Percentiles rank a stretch among this genome's conserved stretches.
Conservation (phyloP, 768 basidiomycete species). For the Sarcomyxa edulis region DNA sequence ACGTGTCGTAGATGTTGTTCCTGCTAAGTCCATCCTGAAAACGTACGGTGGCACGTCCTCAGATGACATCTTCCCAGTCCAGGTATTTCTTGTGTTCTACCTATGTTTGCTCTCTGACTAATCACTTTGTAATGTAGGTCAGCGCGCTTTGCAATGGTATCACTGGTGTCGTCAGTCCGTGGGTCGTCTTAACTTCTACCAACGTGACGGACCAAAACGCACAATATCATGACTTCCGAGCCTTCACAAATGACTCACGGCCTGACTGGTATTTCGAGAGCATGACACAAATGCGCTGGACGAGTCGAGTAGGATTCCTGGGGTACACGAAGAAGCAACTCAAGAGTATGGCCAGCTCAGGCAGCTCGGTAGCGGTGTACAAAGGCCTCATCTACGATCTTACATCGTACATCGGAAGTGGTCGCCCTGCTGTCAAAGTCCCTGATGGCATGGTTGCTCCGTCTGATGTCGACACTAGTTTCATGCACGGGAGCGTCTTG, state of each 20-base stretch:
- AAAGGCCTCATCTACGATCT: slow-evolving; percentile 84
- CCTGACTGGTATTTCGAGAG: slow-evolving; percentile 98
- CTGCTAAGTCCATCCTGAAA: slow-evolving; percentile 66
- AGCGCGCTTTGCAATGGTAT: slow-evolving; percentile 89
- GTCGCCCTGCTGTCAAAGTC: slow-evolving; percentile 44
- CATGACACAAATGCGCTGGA: slow-evolving; percentile 93
- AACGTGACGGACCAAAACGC: slow-evolving; percentile 77
- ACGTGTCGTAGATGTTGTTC: slow-evolving; percentile 66
- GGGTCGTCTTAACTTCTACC: slow-evolving; percentile 67
- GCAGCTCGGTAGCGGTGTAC: slow-evolving; percentile 78
- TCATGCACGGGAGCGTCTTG: slow-evolving; percentile 70
- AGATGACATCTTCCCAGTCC: slow-evolving; percentile 87
- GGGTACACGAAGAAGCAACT: slow-evolving; percentile 79
- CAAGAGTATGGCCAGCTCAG: slow-evolving; percentile 57
- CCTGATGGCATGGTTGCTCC: slow-evolving; percentile 44
- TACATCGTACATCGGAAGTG: slow-evolving; percentile 65
- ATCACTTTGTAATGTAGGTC: slow-evolving; percentile 45
- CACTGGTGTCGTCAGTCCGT: slow-evolving; percentile 76
- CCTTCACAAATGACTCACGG: slow-evolving; percentile 78
- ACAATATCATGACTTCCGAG: slow-evolving; percentile 95
- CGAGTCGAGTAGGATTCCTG: slow-evolving; percentile 81
- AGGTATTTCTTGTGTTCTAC: slow-evolving; percentile 51
- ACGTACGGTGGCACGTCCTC: slow-evolving; percentile 81
- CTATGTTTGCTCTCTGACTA: not conserved
- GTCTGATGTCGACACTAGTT: slow-evolving; percentile 42